Evolutionary conservation across 2,329 filamentous ascomycete genomes (phyloP), one percentile per base, ranked within the genome.

Genomic region (Xylariomycetidae sp.): DNA sequence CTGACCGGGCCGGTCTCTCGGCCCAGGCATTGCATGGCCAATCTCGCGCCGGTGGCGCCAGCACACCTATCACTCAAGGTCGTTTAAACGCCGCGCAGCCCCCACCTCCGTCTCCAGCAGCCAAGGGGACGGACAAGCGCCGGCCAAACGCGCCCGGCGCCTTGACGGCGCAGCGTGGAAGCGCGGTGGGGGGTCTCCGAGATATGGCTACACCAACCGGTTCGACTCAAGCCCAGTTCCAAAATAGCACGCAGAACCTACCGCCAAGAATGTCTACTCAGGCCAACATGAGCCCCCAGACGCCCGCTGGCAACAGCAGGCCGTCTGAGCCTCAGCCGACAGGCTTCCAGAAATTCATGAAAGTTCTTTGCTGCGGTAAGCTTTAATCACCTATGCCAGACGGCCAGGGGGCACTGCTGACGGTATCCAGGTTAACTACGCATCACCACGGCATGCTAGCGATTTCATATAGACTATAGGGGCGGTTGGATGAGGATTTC

Each of bases 81-180:
- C 85, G 85, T 85, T 87, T 90, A 88, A 90, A 90, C 80, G 84
- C 84, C 73, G 81, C 83, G 70, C 85, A 89, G 74, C 85, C 85
- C 75, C 83, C 84, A 71, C 82, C 84, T 72, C 85, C 85, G 57
- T 86, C 83, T 65, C 83, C 83, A 66, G 83, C 81, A 66, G 87
- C 85, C 64, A 79, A 77, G 64, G 79, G 77, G 76, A 83, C 77
- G 69, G 77, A 79, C 68, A 85, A 82, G 70, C 79, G 76, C 69
- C 82, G 83, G 71, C 82, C 73, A 85, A 89, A 76, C 77, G 82
- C 67, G 64, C 76, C 75, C 70, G 82, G 76, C 70, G 80, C 75
- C 56, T 75, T 81, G 60, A 74, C 75, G 61, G 72, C 76, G 57
- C 85, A 89, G 71, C 79, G 87, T 67, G 77, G 76, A 64, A 88